Evolutionary conservation across 495 filamentous ascomycete species (phyloP), one percentile per base, ranked within the genome.

Genomic region (Penicillium riverlandense): DNA sequence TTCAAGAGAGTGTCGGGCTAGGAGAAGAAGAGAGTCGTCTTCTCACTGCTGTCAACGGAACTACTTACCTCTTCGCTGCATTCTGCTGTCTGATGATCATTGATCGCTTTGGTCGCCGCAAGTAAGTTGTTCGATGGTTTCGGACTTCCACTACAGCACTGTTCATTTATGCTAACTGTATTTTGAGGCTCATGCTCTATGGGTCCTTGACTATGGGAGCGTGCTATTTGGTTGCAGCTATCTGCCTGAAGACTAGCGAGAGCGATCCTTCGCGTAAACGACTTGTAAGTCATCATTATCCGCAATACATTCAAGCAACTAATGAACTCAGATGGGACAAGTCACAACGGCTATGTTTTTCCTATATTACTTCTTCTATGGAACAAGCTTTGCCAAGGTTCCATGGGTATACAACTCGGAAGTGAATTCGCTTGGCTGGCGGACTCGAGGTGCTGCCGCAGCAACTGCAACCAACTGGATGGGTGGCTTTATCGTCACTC

Each of bases 361-460:
- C 33, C 49, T 64, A 7, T 62, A 63, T 44, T 62, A 60, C 39
- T 55, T 61, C 48, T 63, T 54, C 49, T 68, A 57, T 38, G 61
- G 62, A 14, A 62, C 54, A 10, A 58, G 53, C 34, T 62, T 52
- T 14, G 48, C 50, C n/a, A 61, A 59, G 29, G 61, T 67, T 31
- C 58, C 65, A 22, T 70, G 66, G 64, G 53, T 70, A n/a, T 70
- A 65, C 48, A 54, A 58, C 35, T 58, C 66, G 6, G 65, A 68
- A 40, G 56, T 68, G 49, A 67, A 65, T 44, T 60, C 59, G 15
- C 47, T 68, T 4, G 49, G 44, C 22, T 57, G 55, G 62, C 57
- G 65, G 7, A 53, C 54, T 4, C 51, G 48, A 13, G 65, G 61
- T 37, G 59, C 63, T 22, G 53, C 65, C 13, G 52, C 54, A 11